Base-by-base conservation (phyloP, 208 protist species). In the Zelonia costaricensis region DNA sequence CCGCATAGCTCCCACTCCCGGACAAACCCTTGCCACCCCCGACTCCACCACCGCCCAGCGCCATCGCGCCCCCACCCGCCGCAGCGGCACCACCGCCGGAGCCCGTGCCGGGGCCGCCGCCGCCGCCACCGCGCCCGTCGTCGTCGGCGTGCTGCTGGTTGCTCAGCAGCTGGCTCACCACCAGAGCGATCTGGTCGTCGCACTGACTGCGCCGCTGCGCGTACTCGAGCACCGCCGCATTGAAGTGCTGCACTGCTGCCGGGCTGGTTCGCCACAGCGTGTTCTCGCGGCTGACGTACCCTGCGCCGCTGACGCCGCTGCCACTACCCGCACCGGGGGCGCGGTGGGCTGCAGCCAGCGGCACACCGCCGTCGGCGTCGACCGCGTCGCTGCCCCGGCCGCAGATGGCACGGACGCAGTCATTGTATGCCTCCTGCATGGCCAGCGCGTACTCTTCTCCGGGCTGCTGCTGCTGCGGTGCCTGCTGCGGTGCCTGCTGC, bases 181-280 rank as follows among this genome's bases (percentile, higher is more conserved):
- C 45, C 5, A 78, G 48, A 22, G 85, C 88, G 18, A 95, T 73
- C 35, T 83, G 70, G 20, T 92, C 85, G 28, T 95, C 88, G 62
- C 81, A 82, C 40, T 60, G 65, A 15, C 64, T 52, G 6, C 86
- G 62, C 28, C 70, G 60, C 23, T 43, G 53, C 15, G 68, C 49
- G 54, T 95, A 95, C n/a, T 67, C 57, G 2, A 65, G 38, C 10
- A 84, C 10, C 1, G 81, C 78, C 6, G 23, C 67, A 48, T 53
- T 65, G 54, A 89, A 88, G 66, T 67, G 74, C 55, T 46, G 64
- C 42, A 48, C 51, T n/a, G 56, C 81, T 15, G 64, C 22, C 10
- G 63, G 31, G 16, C 39, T 74, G 16, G 80, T 76, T 44, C 69
- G 74, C 88, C 88, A 95, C 25, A 87, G 45, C 39, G 72, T 62